A percentile compares a stretch with the other conserved stretches of the same genome.
Evolutionary conservation across 345 rosid genomes (phyloP).

Genomic region (Heritiera fomes): DNA sequence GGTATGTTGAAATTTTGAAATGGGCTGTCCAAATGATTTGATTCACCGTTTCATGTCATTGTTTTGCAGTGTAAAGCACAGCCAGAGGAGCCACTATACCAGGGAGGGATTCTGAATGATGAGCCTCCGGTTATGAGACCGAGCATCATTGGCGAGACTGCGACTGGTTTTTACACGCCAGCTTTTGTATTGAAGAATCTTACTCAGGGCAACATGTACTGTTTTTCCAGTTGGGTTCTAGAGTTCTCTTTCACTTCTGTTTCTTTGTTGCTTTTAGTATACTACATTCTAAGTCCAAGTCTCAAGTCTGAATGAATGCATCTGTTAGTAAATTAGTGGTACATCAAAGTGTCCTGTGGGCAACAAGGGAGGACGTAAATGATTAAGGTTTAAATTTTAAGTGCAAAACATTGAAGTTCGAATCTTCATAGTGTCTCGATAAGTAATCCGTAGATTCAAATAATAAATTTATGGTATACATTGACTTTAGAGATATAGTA

Average conservation of each 20-base stretch:
- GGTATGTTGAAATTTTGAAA: not conserved
- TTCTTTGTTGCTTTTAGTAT: not conserved
- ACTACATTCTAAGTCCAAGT: not conserved
- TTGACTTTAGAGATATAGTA: no score
- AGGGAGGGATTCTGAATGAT: slow-evolving; percentile 69
- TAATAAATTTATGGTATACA: no score
- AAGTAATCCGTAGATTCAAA: no score
- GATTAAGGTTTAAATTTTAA: no score
- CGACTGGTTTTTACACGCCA: slow-evolving; percentile 37
- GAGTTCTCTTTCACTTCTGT: not conserved
- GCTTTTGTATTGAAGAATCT: slow-evolving; percentile 60
- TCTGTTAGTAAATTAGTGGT: not conserved
- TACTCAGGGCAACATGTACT: slow-evolving; percentile 48
- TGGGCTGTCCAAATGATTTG: not conserved
- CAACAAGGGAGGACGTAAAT: no score
- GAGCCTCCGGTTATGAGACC: slow-evolving; percentile 15
- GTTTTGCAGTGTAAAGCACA: slow-evolving; percentile 57
- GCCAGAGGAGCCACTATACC: slow-evolving; percentile 66
- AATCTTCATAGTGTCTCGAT: no score
- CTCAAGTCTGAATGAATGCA: not conserved
- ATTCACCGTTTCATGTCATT: not conserved
- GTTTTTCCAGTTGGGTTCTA: slow-evolving; percentile 66
- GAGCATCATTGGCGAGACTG: not conserved
- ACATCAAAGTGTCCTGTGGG: not conserved
- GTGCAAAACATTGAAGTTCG: no score